Evolutionary conservation across 1,139 yeast species (phyloP), one percentile per base, ranked within the genome.

Genomic region (Zygosaccharomyces sapae): DNA sequence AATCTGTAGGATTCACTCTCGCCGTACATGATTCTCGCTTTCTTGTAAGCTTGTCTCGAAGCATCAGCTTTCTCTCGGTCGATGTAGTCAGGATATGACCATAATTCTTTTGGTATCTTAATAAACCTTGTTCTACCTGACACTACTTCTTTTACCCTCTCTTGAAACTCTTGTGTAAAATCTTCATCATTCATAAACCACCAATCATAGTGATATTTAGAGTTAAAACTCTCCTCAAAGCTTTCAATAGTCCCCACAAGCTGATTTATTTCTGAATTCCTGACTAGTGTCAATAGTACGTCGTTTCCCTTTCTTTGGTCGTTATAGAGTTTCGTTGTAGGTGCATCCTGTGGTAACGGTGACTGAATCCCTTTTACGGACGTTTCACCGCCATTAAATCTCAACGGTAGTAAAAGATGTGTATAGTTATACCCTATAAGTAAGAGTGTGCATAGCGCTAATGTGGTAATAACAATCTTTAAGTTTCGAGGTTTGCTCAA

Each of bases 161-260:
- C 56, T 57, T 77, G 79, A 64, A 90, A 89, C 24, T 80, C 77
- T 1, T 77, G 76, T 10, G 75, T 72, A 58, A 89, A 89, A 12
- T 80, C 81, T 52, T 79, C 86, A 63, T 90, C 88, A 63, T 89
- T 90, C 42, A 90, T 67, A 57, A 90, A 86, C 4, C 86, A 83
- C 83, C 94, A 90, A 0, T 96, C 96, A 63, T 90, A 90, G 54
- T 83, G 77, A 64, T 74, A 90, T 90, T 95, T 86, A 54, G 88
- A 86, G 62, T 90, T 90, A 69, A 88, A 90, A 59, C 86, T 92
- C 29, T 87, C 72, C 62, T 90, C 97, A 42, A 90, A 65, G 2
- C 88, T 80, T 18, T 72, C 68, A 75, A 89, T 81, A 2, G 94
- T 81, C 43, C 74, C 70, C 3, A 84, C 59, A 4, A 86, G 92